phyloP scores from a whole-genome alignment of 73 alveolate genomes.

The Halteria grandinella region DNA sequence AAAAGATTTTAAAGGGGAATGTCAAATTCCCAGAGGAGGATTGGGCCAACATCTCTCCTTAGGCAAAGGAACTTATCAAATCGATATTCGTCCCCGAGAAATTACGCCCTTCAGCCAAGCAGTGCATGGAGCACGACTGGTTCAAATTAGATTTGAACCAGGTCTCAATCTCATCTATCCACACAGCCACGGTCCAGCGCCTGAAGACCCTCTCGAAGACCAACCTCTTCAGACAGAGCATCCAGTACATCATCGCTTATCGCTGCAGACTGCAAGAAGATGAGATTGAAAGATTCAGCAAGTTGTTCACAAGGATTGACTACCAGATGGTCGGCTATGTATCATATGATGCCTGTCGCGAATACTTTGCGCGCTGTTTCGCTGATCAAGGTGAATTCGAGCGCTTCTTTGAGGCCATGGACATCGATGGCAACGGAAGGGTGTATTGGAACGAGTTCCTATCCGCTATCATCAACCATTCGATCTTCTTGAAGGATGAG shows the following conservation, averaged over 20 bases:
- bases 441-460: constrained; percentile 43
- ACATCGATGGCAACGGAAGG: constrained; percentile 36
- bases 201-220: background rate
- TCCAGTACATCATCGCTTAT: constrained; percentile 24
- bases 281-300: background rate
- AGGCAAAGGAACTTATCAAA: constrained; percentile 59
- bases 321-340: constrained; percentile 28
- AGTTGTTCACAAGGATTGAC: constrained; percentile 5
- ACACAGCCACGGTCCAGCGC: background rate
- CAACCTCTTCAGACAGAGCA: constrained; percentile 1
- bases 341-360: background rate
- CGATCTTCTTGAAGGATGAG: constrained; percentile 7
- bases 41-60: constrained; percentile 50
- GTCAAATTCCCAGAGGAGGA: constrained; percentile 57
- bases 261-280: background rate
- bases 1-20: constrained; percentile 38
- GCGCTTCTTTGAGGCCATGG: constrained; percentile 10
- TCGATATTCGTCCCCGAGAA: constrained; percentile 30
- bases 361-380: too few species aligned
- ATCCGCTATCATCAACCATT: background rate
- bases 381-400: background rate
- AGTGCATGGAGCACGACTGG: constrained; percentile 32
- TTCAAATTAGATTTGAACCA: background rate
- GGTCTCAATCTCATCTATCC: constrained; percentile 1
- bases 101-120: constrained; percentile 4